These are phyloP conservation scores for Podochytrium sp. DNA, from an alignment of 192 early-diverging fungal genomes.

Conservation along the genomic window DNA sequence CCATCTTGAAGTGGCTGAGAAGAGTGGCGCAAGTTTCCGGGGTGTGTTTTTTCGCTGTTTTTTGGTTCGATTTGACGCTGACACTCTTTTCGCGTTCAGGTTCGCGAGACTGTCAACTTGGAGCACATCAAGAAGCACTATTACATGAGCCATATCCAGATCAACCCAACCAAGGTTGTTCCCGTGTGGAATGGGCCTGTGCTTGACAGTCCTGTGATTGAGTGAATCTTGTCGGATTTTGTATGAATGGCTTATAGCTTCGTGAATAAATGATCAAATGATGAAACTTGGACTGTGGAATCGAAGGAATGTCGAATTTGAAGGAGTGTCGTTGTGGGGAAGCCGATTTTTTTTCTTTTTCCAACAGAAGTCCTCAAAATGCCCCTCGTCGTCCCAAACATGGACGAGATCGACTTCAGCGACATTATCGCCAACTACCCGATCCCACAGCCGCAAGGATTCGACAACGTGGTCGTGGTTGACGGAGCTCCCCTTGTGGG, in stretches of 20 bases:
- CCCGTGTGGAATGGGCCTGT: slow-evolving; percentile 61
- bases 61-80: neutral
- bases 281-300: too few species aligned
- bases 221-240: too few species aligned
- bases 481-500: slow-evolving; percentile 92
- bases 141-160: slow-evolving; percentile 86
- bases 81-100: slow-evolving; percentile 17
- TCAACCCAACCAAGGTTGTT: slow-evolving; percentile 88
- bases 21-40: slow-evolving; percentile 82
- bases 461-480: slow-evolving; percentile 86
- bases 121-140: slow-evolving; percentile 96
- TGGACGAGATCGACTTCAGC: slow-evolving; percentile 74
- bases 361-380: neutral
- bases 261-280: too few species aligned
- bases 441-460: slow-evolving; percentile 74
- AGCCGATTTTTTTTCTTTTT: slow-evolving; percentile 4
- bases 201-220: slow-evolving; percentile 8
- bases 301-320: too few species aligned
- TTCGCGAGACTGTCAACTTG: slow-evolving; percentile 89
- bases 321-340: neutral
- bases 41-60: slow-evolving; percentile 31
- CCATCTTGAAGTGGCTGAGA: slow-evolving; percentile 82
- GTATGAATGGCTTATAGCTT: too few species aligned
- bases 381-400: slow-evolving; percentile 3
- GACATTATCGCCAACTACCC: slow-evolving; percentile 83